Evolutionary conservation across 2,329 filamentous ascomycete genomes (phyloP), one percentile per base, ranked within the genome.

Genomic region (Arthrobotrys pseudoclavata): DNA sequence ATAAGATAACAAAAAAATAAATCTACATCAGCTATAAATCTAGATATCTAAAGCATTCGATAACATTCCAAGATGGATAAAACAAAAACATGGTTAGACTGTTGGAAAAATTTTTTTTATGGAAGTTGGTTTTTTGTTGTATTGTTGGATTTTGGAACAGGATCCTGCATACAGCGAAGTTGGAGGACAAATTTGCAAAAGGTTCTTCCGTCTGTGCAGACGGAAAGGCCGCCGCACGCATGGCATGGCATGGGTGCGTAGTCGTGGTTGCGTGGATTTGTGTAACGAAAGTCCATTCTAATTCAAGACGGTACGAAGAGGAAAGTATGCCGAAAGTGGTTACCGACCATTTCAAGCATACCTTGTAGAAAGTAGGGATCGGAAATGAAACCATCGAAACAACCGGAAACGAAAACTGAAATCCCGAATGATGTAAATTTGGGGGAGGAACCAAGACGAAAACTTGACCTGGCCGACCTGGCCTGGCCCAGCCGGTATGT

Each of bases 21-120:
- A 6, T 37, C 2, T 37, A 37, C 10, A 6, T 37, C 2, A 40
- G 37, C 2, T 4, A 4, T 7, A 3, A 13, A 50, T 4, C 15
- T 50, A 24, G 3, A 24, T 24, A 12, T 24, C 47, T 50, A 50
- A 24, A 50, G 12, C 1, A 42, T 24, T 40, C 1, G 3, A 34
- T 9, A 57, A 15, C 6, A 60, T 42, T 60, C 55, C 20, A 60
- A 42, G 20, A n/a, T 60, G 34, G 22, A 60, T 18, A 50, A 50
- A 50, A 50, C 47, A 24, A 60, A 60, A 60, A 60, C 55, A 34
- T 60, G 50, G 50, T 53, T 31, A 7, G n/a, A 22, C 37, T 57
- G 52, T 57, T 57, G 31, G 52, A 4, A 20, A 12, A 13, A 18
- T 45, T 1, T 9, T 45, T 20, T 1, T 9, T 13, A 40, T 40